Conservation (phyloP, 192 early-diverging fungal species). For the Umbelopsis isabellina region DNA sequence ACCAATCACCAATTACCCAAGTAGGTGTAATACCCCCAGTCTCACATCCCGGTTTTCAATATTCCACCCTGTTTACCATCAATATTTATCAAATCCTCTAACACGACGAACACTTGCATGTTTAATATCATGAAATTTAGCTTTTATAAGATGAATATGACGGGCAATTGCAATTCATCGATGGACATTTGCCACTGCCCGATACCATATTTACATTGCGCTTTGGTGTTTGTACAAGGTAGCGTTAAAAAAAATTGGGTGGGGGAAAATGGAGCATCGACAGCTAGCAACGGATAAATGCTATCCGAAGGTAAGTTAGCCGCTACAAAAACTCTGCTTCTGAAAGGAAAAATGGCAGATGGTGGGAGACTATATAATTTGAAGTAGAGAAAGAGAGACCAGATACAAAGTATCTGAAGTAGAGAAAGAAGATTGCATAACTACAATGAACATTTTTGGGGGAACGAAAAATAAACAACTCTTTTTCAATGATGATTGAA, state of each 20-base stretch:
- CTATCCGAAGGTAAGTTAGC: background rate
- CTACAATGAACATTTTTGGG: slow-evolving; percentile 12
- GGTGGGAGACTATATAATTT: slow-evolving; percentile 5
- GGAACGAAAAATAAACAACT: background rate
- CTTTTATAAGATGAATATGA: slow-evolving; percentile 3
- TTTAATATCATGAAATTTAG: background rate
- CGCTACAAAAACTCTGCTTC: background rate
- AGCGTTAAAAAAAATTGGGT: background rate
- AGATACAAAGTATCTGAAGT: background rate
- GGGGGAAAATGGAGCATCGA: background rate
- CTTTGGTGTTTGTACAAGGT: slow-evolving; percentile 21
- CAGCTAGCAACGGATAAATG: background rate
- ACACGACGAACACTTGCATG: too few relatives aligned
- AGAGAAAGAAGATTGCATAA: slow-evolving; percentile 1
- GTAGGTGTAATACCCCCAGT: too few relatives aligned
- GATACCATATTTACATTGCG: slow-evolving; percentile 19
- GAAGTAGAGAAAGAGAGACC: background rate
- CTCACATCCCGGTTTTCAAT: too few relatives aligned
- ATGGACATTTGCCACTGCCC: background rate
- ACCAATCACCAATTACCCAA: too few relatives aligned
- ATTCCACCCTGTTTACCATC: too few relatives aligned
- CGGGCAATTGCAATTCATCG: background rate
- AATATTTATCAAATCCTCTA: too few relatives aligned
- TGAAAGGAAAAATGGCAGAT: background rate
- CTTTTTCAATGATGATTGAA: background rate